Evolutionary conservation across 176 grass and related monocot genomes (phyloP), one percentile per base, ranked within the genome.

Genomic region (Puccinellia tenuiflora): DNA sequence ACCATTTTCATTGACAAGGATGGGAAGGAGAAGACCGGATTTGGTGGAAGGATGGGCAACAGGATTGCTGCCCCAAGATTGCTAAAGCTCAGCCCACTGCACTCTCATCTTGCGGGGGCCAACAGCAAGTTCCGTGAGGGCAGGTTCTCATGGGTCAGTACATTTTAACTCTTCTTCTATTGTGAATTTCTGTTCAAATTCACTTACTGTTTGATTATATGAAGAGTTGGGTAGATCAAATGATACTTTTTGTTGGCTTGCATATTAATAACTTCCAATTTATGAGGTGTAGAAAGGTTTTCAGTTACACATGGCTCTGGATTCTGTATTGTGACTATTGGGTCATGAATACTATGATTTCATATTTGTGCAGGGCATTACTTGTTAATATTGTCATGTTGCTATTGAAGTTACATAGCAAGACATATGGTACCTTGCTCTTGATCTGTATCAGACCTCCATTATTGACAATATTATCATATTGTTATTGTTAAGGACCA

Each of bases 1-100:
- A 90, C 96, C 16, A 81, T 96, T 47, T 99, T 99, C 69, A 93
- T 90, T 33, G 93, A 99, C 55, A 99, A 99, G 79, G 91, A 92
- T 79, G 93, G 96, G 21, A 99, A 88, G 21, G 93, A 99, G 78
- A 99, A 94, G 77, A 99, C 77, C 0, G 93, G 96, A 1, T 99
- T 99, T 18, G 50, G 77, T 9, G 91, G 93, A 20, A 86, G 96
- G 68, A 99, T 93, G 93, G 93, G 93, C 1, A 95, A 96, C 30
- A 77, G 93, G 42, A 99, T 99, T 90, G 93, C 96, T 22, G 96
- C 96, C 13, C 93, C 96, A 18, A 92, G 96, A 53, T 50, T 96
- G 75, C 79, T 99, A 55, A 99, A 96, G 85, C 87, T 99, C 66
- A 92, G 78, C 47, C 96, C 96, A 18, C 60, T 99, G 5, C 91